Conservation (phyloP, 108 stramenopile species). For the Fragilariopsis cylindrus region DNA sequence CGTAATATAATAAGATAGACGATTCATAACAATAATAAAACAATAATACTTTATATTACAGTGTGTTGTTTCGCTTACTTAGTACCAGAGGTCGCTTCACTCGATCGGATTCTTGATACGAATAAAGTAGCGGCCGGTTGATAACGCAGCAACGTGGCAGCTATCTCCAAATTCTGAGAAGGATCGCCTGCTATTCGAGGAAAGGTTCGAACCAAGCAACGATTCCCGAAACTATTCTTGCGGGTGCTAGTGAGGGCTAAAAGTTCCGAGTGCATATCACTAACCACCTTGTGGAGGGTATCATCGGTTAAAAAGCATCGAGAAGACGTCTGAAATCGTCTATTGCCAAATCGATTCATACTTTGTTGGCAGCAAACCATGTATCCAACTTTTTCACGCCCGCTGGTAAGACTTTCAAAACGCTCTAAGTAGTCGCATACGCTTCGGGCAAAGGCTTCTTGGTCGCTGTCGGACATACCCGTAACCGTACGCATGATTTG, state of each 20-base stretch:
- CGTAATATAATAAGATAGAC: too few species aligned
- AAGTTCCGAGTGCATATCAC: constrained; percentile 56
- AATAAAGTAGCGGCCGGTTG: constrained; percentile 53
- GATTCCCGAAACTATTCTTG: constrained; percentile 21
- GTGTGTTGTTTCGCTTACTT: too few species aligned
- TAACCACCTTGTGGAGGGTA: constrained; percentile 43
- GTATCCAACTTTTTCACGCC: constrained; percentile 49
- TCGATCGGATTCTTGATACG: constrained; percentile 38
- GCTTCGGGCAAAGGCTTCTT: constrained; percentile 35
- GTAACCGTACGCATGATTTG: constrained; percentile 50
- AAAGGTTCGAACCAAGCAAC: constrained; percentile 44
- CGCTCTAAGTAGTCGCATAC: constrained; percentile 49
- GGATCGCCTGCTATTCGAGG: constrained; percentile 23
- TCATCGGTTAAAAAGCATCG: constrained; percentile 28
- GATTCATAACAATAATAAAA: too few species aligned
- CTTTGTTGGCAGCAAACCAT: constrained; percentile 60
- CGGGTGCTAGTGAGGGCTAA: constrained; percentile 34
- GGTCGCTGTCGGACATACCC: constrained; percentile 22
- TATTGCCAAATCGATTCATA: constrained; percentile 59
- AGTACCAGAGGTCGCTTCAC: background rate
- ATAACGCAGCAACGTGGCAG: constrained; percentile 45
- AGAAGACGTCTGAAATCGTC: constrained; percentile 35
- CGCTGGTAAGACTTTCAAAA: constrained; percentile 51
- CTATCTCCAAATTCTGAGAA: constrained; percentile 30
- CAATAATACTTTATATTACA: too few species aligned